Evolutionary conservation across 2,329 filamentous ascomycete genomes (phyloP), one percentile per base, ranked within the genome.

Genomic region (Raffaelea arxii): DNA sequence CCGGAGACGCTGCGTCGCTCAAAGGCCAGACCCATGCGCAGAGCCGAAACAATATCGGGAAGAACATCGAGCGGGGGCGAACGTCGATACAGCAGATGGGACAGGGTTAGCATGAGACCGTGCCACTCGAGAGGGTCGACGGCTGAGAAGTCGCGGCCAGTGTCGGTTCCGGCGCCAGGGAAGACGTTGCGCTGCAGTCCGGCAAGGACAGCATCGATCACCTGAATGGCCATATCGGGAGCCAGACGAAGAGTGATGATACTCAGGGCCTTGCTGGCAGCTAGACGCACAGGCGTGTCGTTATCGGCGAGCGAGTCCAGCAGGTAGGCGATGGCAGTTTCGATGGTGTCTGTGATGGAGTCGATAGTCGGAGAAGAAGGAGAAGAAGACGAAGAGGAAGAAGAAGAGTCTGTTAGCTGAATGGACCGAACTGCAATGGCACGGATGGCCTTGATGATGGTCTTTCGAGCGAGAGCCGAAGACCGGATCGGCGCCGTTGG

Each of bases 261-360:
- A 62, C 89, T 94, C 39, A 97, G 75, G 4, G 89, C 86, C 65
- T 98, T 98, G 62, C 89, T 95, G 19, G 91, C 87, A 25, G 91
- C 85, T 56, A 95, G 78, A 32, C 92, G 76, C 12, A 98, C 90
- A 1, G 89, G 88, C 0, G 90, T 96, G 57, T 97, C 90, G 50
- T 86, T 86, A 61, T 98, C 92, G 2, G 80, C 80, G 1, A 97
- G 69, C 12, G 77, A 75, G 49, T 87, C 82, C 3, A 98, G 73
- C 3, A 96, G 72, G 56, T 86, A 81, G 46, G 89, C 85, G 54
- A 98, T 88, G 4, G 85, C 78, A 25, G 82, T 82, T 65, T 97
- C 91, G 16, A 94, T 87, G 4, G 68, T 70, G 44, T 66, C 66
- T 12, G 58, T 54, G 58, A 64, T 60, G 23, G 65, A 65, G 42